A percentile compares a stretch with the other conserved stretches of the same genome.
These are phyloP conservation scores for Perkinsus chesapeaki DNA, from an alignment of 169 alveolate species.

Conservation along the genomic window DNA sequence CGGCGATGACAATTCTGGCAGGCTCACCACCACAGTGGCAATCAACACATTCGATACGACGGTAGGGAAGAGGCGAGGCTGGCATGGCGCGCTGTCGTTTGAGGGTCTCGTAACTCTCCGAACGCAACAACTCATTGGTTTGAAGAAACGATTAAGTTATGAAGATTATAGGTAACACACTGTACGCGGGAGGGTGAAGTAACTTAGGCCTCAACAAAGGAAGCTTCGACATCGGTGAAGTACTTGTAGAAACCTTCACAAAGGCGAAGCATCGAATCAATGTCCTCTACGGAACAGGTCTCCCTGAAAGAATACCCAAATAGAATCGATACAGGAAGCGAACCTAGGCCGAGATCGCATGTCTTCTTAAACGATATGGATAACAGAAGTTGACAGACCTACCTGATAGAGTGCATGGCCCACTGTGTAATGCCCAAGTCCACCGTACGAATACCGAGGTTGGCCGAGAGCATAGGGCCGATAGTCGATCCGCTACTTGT, in stretches of 20 bases:
- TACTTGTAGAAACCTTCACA: background rate
- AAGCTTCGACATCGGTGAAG: background rate
- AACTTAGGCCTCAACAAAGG: background rate
- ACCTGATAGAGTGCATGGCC: slow-evolving; percentile 90
- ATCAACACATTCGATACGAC: too few species aligned
- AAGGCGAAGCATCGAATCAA: background rate
- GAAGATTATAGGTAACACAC: background rate
- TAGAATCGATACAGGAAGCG: too few species aligned
- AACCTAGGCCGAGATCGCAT: too few species aligned
- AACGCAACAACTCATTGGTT: too few species aligned
- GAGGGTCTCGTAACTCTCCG: too few species aligned
- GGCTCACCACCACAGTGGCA: too few species aligned
- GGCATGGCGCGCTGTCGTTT: too few species aligned
- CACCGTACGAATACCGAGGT: slow-evolving; percentile 61
- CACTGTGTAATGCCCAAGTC: slow-evolving; percentile 88
- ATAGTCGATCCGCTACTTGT: slow-evolving; percentile 90
- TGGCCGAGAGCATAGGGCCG: slow-evolving; percentile 74
- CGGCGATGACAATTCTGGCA: too few species aligned
- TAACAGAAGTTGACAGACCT: slow-evolving; percentile 17
- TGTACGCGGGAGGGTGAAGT: background rate
- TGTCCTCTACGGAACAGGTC: background rate
- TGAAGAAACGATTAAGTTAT: background rate
- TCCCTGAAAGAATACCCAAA: too few species aligned
- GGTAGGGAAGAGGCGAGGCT: too few species aligned
- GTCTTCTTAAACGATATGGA: too few species aligned